Evolutionary conservation across 2,329 filamentous ascomycete species (phyloP).

Genomic region (Thyridium curvatum): DNA sequence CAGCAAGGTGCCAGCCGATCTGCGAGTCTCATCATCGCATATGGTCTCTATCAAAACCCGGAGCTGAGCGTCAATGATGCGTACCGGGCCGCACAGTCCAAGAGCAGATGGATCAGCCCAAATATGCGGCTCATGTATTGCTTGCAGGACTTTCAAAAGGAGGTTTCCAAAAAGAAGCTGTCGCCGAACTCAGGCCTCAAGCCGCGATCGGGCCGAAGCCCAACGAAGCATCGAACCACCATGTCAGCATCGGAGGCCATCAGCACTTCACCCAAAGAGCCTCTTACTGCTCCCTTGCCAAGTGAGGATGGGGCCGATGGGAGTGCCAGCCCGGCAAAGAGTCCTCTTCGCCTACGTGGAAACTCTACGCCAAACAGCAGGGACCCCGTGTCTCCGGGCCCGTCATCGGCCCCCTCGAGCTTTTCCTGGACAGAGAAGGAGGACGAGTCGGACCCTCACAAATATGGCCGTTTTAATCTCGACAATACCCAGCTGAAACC

Average conservation of each 20-base stretch:
- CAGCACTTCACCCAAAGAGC: slow-evolving; percentile 45
- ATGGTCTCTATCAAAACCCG: slow-evolving; percentile 74
- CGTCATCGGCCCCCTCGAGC: slow-evolving; percentile 60
- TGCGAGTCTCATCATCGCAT: slow-evolving; percentile 80
- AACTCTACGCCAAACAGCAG: slow-evolving; percentile 44
- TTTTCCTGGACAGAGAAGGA: slow-evolving; percentile 52
- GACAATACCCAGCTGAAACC: slow-evolving; percentile 27
- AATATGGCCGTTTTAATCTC: slow-evolving; percentile 32
- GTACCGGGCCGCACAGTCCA: slow-evolving; percentile 72
- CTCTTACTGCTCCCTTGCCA: slow-evolving; percentile 55
- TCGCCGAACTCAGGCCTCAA: slow-evolving; percentile 39
- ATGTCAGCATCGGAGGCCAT: slow-evolving; percentile 51
- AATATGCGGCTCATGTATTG: slow-evolving; percentile 94
- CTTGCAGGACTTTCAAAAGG: slow-evolving; percentile 72
- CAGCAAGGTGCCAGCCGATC: slow-evolving; percentile 83
- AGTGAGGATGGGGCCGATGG: slow-evolving; percentile 39
- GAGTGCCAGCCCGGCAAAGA: slow-evolving; percentile 30
- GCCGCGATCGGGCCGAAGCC: slow-evolving; percentile 46
- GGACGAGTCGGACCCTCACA: slow-evolving; percentile 32
- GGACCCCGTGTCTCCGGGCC: slow-evolving; percentile 51
- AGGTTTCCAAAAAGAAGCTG: slow-evolving; percentile 44
- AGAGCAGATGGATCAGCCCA: slow-evolving; percentile 82
- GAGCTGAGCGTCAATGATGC: slow-evolving; percentile 74
- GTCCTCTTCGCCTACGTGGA: slow-evolving; percentile 39
- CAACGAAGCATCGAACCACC: slow-evolving; percentile 54